A percentile compares a stretch with the other conserved stretches of the same genome.
Evolutionary conservation across 2,329 filamentous ascomycete species (phyloP).

Genomic region (Xylariaceae sp.): DNA sequence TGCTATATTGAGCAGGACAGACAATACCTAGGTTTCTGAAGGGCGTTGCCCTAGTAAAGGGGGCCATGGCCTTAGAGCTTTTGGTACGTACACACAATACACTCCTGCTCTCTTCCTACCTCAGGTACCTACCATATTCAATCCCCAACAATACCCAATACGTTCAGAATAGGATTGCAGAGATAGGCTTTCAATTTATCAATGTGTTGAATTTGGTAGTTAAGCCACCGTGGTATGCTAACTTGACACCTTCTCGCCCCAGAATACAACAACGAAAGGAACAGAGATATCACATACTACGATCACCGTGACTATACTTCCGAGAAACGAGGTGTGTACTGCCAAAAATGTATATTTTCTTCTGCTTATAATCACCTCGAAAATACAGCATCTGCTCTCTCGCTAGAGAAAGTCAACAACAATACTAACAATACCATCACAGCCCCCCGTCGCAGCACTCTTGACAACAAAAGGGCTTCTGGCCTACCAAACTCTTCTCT

Average conservation of each 20-base stretch:
- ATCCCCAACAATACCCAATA: neutral
- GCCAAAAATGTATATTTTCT: neutral
- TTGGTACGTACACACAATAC: slow-evolving; percentile 9
- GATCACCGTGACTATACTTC: neutral
- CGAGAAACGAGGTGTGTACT: slow-evolving; percentile 1
- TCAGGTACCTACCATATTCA: neutral
- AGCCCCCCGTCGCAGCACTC: neutral
- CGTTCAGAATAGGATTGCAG: neutral
- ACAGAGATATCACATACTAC: neutral
- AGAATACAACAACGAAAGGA: slow-evolving; percentile 1
- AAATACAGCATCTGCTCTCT: slow-evolving; percentile 12
- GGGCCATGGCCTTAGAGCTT: too few species aligned
- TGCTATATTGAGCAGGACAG: too few species aligned
- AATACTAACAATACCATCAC: neutral
- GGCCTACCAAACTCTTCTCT: neutral
- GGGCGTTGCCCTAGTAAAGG: too few species aligned
- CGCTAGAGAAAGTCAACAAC: neutral
- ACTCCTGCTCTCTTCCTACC: too few species aligned
- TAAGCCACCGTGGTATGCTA: too few species aligned
- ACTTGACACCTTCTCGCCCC: neutral
- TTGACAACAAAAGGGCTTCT: too few species aligned
- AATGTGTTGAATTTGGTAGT: too few species aligned
- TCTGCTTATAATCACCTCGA: neutral
- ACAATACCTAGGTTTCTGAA: too few species aligned
- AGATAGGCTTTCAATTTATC: neutral